Evolutionary conservation across 2,329 filamentous ascomycete genomes (phyloP), one percentile per base, ranked within the genome.

Genomic region (Cercospora sojina): DNA sequence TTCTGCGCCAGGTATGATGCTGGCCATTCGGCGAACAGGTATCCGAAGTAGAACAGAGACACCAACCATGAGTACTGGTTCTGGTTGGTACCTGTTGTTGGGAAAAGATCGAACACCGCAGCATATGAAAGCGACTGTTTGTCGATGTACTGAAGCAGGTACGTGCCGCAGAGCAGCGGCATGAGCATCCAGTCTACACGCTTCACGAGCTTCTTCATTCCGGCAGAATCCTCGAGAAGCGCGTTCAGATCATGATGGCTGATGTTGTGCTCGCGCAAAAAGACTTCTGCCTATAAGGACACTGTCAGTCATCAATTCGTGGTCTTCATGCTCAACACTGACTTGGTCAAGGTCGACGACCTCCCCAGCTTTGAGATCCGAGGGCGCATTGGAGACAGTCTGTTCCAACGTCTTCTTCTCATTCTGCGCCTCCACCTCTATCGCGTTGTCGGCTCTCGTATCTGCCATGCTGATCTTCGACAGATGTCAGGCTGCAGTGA

Each of bases 71-170:
- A 80, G 67, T 87, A 87, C 60, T 86, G 76, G 1, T 77, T 76
- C 13, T 77, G 73, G 1, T 75, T 80, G 70, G 86, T 85, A 18
- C 80, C 76, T 0, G 84, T 85, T 23, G 80, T 80, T 12, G 76
- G 74, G 67, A 86, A 83, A 0, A 87, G 77, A 57, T 87, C 85
- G 66, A 86, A 87, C 0, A 87, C 83, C 1, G 85, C 84, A 0
- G 82, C 80, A 71, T 86, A 87, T 0, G 80, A 80, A 5, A 86
- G 76, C 0, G 84, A 82, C 67, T 68, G 69, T 75, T 87, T 87
- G 64, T 73, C 73, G 27, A 74, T 70, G 59, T 72, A 74, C 68
- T 87, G 85, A 5, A 87, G 76, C 2, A 83, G 74, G 57, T 82
- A 85, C 0, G 83, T 85, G 0, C 80, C 80, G 41, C 79, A 80